Percentiles rank a stretch among this genome's conserved stretches.
phyloP scores from a whole-genome alignment of 2,329 filamentous ascomycete species.

The Aspergillus sclerotialis region DNA sequence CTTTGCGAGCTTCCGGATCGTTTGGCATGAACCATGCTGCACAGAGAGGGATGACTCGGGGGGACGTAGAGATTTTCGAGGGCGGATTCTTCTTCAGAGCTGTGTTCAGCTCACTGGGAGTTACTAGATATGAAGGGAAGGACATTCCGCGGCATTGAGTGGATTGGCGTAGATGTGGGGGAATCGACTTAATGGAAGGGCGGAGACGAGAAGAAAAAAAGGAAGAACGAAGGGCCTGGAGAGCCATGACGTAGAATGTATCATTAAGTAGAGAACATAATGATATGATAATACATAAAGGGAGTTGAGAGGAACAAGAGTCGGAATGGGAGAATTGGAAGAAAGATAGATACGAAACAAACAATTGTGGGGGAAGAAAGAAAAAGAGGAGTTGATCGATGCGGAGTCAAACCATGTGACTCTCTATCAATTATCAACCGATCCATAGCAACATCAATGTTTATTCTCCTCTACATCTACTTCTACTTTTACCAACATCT shows the following conservation, averaged over 20 bases:
- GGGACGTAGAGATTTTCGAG: constrained; percentile 70
- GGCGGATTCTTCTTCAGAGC: constrained; percentile 77
- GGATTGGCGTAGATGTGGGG: constrained; percentile 19
- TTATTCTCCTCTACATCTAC: no score
- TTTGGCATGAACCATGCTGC: constrained; percentile 96
- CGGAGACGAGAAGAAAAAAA: constrained; percentile 4
- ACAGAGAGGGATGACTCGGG: constrained; percentile 80
- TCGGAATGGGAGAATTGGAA: background rate
- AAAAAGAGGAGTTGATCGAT: constrained; percentile 5
- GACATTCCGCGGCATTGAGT: constrained; percentile 40
- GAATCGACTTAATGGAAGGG: constrained; percentile 15
- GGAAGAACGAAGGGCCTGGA: constrained; percentile 23
- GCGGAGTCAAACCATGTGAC: no score
- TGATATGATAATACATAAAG: constrained; percentile 2
- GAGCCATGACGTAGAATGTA: constrained; percentile 24
- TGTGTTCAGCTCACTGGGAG: constrained; percentile 71
- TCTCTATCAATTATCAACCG: no score
- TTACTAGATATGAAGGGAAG: constrained; percentile 78
- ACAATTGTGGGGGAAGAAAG: no score
- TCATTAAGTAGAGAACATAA: constrained; percentile 2
- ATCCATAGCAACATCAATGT: no score
- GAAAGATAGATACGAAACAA: no score
- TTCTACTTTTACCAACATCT: no score
- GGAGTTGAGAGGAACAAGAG: constrained; percentile 1
- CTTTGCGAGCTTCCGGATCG: constrained; percentile 65